Conservation (phyloP, 345 rosid genomes). For the Rhizophora apiculata region DNA sequence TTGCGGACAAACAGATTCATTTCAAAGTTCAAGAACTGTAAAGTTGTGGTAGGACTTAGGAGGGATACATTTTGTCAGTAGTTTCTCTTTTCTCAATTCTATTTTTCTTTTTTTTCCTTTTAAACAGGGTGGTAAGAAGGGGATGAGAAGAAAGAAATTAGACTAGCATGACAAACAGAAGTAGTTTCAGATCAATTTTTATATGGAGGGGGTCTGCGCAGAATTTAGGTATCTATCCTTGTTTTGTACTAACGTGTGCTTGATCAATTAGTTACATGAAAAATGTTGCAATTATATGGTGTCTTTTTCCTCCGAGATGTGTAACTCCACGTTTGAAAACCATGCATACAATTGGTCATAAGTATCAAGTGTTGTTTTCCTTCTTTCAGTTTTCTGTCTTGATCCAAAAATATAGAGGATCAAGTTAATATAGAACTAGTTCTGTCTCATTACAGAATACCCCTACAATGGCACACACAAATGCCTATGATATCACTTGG, state of each 20-base stretch:
- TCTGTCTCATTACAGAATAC: too few species aligned
- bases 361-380: too few species aligned
- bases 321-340: too few species aligned
- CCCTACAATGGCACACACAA: too few species aligned
- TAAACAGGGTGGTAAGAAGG: slow-evolving; percentile 14
- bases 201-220: slow-evolving; percentile 4
- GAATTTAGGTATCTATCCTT: slow-evolving; percentile 5
- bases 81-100: slow-evolving; percentile 7
- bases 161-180: slow-evolving; percentile 26
- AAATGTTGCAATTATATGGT: background rate
- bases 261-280: background rate
- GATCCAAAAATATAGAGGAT: too few species aligned
- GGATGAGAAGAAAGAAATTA: slow-evolving; percentile 21
- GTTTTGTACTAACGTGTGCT: background rate
- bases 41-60: background rate
- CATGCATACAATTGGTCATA: too few species aligned
- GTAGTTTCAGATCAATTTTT: slow-evolving; percentile 11
- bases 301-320: background rate
- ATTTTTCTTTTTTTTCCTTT: background rate
- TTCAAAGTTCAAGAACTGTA: slow-evolving; percentile 42
- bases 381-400: too few species aligned
- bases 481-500: too few species aligned
- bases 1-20: slow-evolving; percentile 41
- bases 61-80: background rate
- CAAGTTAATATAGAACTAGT: too few species aligned